Percentiles rank a stretch among this genome's conserved stretches.
Evolutionary conservation across 805 yeast genomes (phyloP).

Genomic region (Candida methanosorbosa): DNA sequence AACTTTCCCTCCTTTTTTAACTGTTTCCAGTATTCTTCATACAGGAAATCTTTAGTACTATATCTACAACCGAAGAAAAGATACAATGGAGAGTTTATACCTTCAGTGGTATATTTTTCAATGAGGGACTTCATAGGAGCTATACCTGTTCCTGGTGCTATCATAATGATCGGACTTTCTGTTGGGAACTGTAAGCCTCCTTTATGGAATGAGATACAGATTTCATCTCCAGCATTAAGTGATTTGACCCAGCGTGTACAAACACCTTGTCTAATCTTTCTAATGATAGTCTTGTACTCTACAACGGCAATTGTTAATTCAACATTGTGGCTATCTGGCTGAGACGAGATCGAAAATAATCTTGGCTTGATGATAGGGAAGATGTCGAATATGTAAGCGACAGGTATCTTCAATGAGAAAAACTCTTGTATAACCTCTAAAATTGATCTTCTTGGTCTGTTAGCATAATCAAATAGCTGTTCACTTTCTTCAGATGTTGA

Average conservation of each 20-base stretch:
- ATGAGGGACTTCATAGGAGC: slow-evolving; percentile 85
- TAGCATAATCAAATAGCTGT: slow-evolving; percentile 84
- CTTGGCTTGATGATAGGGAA: slow-evolving; percentile 78
- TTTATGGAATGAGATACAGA: slow-evolving; percentile 43
- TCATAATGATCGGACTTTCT: slow-evolving; percentile 48
- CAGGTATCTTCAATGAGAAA: slow-evolving; percentile 64
- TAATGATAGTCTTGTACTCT: slow-evolving; percentile 73
- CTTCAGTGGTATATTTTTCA: slow-evolving; percentile 22
- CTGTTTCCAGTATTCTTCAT: slow-evolving; percentile 42
- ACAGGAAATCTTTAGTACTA: slow-evolving; percentile 59
- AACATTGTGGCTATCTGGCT: slow-evolving; percentile 29
- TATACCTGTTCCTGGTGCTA: slow-evolving; percentile 93
- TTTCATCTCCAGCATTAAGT: slow-evolving; percentile 36
- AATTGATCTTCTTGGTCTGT: slow-evolving; percentile 83
- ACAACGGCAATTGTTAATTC: slow-evolving; percentile 81
- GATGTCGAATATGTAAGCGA: slow-evolving; percentile 65
- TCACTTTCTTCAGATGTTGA: slow-evolving; percentile 64
- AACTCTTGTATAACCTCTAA: slow-evolving; percentile 81
- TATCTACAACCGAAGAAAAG: slow-evolving; percentile 73
- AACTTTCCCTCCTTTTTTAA: slow-evolving; percentile 28
- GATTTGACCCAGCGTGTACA: slow-evolving; percentile 69
- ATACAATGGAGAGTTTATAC: slow-evolving; percentile 23
- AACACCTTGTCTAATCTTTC: slow-evolving; percentile 69
- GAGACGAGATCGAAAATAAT: slow-evolving; percentile 75
- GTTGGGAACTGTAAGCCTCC: slow-evolving; percentile 25